Evolutionary conservation across 805 yeast genomes (phyloP), one percentile per base, ranked within the genome.

Genomic region (Millerozyma acaciae): DNA sequence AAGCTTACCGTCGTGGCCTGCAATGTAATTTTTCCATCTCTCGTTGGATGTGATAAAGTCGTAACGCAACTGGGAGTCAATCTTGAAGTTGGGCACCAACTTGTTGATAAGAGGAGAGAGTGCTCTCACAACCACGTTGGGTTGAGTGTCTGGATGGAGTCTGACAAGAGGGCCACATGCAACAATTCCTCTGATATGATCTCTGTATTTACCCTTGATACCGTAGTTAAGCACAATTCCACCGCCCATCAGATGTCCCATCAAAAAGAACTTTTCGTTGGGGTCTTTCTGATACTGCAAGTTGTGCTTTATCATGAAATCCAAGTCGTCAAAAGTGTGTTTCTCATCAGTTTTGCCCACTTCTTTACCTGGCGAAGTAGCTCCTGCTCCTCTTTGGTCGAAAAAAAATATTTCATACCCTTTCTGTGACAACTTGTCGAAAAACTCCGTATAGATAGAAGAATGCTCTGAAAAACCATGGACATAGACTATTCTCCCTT

Each of bases 221-320:
- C 75, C 77, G 51, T 84, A 83, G 53, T 78, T 80, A 37, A 84
- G 58, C 0, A 62, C 63, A 32, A 84, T 76, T 0, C 82, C 89
- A 14, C 90, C 90, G 32, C 95, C 95, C 89, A 84, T 82, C 7
- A 88, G 82, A 43, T 79, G 86, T 1, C 90, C 88, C 48, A 73
- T 62, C 28, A 84, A 48, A 44, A 63, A 70, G 20, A 82, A 44
- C 40, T 72, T 72, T 30, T 62, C 65, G 3, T 36, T 27, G 22
- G 51, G 51, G 5, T 53, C 54, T 8, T 34, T 33, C 24, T 57
- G 40, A 18, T 62, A 61, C 13, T 68, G 65, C 15, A 69, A 45
- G 32, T 69, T 70, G 28, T 49, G 50, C 35, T 72, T 60, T 34
- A 80, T 55, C 53, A 84, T 72, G 46, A 63, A 72, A 35, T 80